phyloP scores from a whole-genome alignment of 768 basidiomycete genomes.

The Dacryopinax primogenitus region DNA sequence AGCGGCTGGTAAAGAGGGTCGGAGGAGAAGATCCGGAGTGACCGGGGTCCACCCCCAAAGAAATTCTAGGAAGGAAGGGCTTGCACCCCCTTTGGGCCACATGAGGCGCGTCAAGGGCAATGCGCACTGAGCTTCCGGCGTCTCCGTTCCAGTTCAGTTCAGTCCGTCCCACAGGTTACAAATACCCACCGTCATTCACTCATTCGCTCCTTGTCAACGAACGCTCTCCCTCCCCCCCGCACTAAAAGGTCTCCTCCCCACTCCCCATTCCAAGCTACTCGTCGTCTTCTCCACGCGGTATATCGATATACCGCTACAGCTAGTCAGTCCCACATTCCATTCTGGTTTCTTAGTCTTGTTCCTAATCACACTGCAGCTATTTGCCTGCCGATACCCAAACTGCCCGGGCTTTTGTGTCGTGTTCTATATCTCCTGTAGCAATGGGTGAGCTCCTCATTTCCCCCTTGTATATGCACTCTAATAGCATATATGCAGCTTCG shows the following conservation, averaged over 20 bases:
- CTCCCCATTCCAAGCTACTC: not conserved
- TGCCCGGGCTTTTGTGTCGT: not conserved
- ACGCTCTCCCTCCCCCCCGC: not conserved
- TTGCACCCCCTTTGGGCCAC: not conserved
- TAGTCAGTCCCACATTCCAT: not conserved
- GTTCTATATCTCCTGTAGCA: not conserved
- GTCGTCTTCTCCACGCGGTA: not conserved
- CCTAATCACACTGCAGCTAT: not conserved
- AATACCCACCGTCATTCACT: not conserved
- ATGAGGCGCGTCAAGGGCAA: not conserved
- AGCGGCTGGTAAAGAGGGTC: not conserved
- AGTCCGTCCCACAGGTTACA: not conserved
- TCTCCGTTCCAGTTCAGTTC: not conserved
- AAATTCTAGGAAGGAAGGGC: not conserved
- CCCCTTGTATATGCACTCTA: not conserved
- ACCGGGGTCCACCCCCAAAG: conserved; percentile 6
- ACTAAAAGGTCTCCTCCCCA: not conserved
- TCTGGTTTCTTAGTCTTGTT: not conserved
- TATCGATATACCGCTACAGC: not conserved
- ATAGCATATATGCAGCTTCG: not conserved
- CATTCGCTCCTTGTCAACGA: conserved; percentile 3
- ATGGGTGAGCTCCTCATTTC: not conserved
- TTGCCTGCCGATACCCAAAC: not conserved
- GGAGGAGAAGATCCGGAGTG: not conserved
- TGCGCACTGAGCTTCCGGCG: not conserved